phyloP scores from a whole-genome alignment of 805 yeast genomes.

The Candida oleophila region DNA sequence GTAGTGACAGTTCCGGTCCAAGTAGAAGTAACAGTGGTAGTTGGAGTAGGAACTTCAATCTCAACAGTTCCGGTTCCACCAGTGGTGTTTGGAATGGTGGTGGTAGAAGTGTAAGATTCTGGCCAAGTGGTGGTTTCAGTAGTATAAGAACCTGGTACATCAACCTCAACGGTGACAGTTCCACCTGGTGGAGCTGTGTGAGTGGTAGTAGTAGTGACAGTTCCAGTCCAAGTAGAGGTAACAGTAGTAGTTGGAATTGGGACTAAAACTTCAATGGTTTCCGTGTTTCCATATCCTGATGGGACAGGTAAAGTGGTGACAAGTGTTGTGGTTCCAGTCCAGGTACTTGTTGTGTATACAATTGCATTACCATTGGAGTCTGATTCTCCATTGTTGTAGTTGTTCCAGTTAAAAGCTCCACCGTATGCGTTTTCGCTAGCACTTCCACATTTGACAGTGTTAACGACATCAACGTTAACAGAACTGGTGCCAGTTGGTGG shows the following conservation, averaged over 20 bases:
- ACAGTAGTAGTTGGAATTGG: constrained; percentile 17
- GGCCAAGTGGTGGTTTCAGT: constrained; percentile 9
- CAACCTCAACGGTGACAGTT: constrained; percentile 5
- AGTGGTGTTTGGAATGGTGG: constrained; percentile 1
- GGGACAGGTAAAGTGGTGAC: constrained; percentile 19
- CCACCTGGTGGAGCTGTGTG: constrained; percentile 3
- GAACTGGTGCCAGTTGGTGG: neutral
- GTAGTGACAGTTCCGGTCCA: constrained; percentile 12
- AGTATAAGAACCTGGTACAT: constrained; percentile 2
- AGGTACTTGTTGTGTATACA: constrained; percentile 18
- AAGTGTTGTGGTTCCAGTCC: constrained; percentile 17
- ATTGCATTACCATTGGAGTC: constrained; percentile 1
- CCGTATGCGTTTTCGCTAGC: neutral
- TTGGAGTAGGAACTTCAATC: constrained; percentile 11
- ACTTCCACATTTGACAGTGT: constrained; percentile 13
- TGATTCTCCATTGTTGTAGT: neutral
- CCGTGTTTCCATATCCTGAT: constrained; percentile 15
- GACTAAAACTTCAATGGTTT: constrained; percentile 20
- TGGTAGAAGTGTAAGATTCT: constrained; percentile 14
- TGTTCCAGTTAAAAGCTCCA: neutral
- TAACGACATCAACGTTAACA: constrained; percentile 7
- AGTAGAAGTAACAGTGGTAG: constrained; percentile 4
- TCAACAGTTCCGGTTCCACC: constrained; percentile 13
- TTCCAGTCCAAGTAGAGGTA: constrained; percentile 10
- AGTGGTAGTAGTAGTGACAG: constrained; percentile 6